Evolutionary conservation across 768 basidiomycete species (phyloP), one percentile per base, ranked within the genome.

Genomic region (Suillus subalutaceus): DNA sequence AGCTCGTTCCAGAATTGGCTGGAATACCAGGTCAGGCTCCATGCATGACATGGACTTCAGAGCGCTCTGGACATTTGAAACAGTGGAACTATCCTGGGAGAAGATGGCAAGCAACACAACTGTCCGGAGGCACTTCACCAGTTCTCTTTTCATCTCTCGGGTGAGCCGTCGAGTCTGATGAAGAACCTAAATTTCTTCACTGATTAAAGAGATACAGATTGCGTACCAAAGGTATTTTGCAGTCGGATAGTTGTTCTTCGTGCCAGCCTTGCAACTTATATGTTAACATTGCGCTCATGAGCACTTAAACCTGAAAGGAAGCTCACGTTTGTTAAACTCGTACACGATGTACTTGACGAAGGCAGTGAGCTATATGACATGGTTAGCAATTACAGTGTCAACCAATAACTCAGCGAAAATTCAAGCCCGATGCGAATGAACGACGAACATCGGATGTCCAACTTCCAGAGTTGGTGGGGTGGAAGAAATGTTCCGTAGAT

Each of bases 71-170:
- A 94, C 89, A 69, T 94, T 92, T 18, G 83, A 77, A 37, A 91
- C 89, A 2, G 92, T 91, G 12, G 84, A 82, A 59, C 84, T 81
- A 73, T 94, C 92, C 73, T 91, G 91, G 10, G 91, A 93, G 80
- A 96, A 97, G 87, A 96, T 94, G 3, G 93, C 89, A n/a, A 96
- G 83, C 37, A 97, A 81, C 0, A 90, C 88, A 16, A 96, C 91
- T 0, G 94, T 95, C 65, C 93, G 80, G 44, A 96, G 80, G 30
- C 87, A 90, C 69, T 92, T 89, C 23, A 95, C 93, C 23, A 97
- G 86, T 73, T 96, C 93, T 59, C 90, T 85, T 72, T 87, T 91
- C 88, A 97, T 96, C 58, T 79, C 77, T 44, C 82, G 83, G 0
- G 94, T 96, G 61, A 97, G 78, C 30, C 93, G 86, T 68, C 93